Conservation (phyloP, 2,329 filamentous ascomycete genomes). For the Colletotrichum gloeosporioides region DNA sequence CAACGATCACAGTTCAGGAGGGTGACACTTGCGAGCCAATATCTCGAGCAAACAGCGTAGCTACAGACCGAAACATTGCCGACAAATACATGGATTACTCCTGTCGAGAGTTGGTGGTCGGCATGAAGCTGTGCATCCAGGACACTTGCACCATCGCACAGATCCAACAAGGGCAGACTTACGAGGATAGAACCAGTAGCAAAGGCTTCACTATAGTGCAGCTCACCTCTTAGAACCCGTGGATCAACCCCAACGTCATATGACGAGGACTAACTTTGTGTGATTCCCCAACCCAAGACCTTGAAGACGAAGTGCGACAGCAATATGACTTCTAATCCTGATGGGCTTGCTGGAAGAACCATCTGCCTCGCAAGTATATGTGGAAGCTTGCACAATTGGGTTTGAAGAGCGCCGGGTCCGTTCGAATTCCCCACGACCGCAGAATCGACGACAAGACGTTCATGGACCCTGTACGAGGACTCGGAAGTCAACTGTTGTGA, state of each 20-base stretch:
- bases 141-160: background rate
- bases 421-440: background rate
- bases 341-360: background rate
- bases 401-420: background rate
- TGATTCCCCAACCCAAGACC: background rate
- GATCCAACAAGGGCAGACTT: background rate
- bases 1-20: background rate
- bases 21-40: slow-evolving; percentile 1
- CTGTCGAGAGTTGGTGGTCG: background rate
- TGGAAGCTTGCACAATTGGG: background rate
- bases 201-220: background rate
- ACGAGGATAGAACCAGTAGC: background rate
- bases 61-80: background rate
- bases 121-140: background rate
- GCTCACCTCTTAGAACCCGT: background rate
- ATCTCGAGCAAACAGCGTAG: background rate
- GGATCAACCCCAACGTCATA: background rate
- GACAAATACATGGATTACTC: background rate
- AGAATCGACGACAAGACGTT: background rate
- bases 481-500: background rate
- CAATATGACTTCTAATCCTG: background rate
- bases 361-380: background rate
- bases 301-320: background rate
- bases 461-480: background rate
- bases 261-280: background rate